Evolutionary conservation across 2,329 filamentous ascomycete species (phyloP).

Genomic region (Fusarium virguliforme): DNA sequence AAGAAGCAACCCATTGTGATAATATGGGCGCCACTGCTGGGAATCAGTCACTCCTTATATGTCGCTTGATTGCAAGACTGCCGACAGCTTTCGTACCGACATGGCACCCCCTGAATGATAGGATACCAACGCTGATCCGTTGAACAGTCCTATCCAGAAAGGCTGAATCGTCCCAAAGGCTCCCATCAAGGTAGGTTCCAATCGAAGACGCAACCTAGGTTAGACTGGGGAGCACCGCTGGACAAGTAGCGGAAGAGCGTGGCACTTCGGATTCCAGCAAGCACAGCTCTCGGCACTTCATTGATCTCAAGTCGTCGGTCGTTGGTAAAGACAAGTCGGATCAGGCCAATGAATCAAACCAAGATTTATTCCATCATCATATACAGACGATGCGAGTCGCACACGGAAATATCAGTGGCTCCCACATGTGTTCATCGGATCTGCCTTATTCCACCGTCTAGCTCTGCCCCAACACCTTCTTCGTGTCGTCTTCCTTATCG

Average conservation of each 20-base stretch:
- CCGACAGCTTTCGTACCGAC: neutral
- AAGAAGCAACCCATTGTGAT: neutral
- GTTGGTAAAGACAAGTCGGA: constrained; percentile 7
- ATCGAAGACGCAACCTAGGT: neutral
- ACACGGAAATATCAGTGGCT: constrained; percentile 19
- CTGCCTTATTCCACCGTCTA: constrained; percentile 38
- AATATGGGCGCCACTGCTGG: neutral
- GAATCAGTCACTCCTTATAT: neutral
- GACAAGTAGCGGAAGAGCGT: neutral
- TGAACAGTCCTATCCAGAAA: neutral
- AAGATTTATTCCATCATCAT: constrained; percentile 47
- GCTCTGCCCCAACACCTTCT: constrained; percentile 67
- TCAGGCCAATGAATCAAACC: constrained; percentile 25
- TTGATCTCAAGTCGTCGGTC: neutral
- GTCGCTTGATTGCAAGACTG: neutral
- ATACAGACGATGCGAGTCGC: constrained; percentile 36
- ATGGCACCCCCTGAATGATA: neutral
- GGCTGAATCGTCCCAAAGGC: neutral
- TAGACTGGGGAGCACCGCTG: neutral
- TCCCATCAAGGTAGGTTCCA: neutral
- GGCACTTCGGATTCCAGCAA: neutral
- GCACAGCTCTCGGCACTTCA: neutral
- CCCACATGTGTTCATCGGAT: constrained; percentile 26
- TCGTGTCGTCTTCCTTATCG: constrained; percentile 85
- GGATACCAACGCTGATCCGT: neutral